phyloP scores from a whole-genome alignment of 352 stramenopile species.

The Pythium scleroteichum region DNA sequence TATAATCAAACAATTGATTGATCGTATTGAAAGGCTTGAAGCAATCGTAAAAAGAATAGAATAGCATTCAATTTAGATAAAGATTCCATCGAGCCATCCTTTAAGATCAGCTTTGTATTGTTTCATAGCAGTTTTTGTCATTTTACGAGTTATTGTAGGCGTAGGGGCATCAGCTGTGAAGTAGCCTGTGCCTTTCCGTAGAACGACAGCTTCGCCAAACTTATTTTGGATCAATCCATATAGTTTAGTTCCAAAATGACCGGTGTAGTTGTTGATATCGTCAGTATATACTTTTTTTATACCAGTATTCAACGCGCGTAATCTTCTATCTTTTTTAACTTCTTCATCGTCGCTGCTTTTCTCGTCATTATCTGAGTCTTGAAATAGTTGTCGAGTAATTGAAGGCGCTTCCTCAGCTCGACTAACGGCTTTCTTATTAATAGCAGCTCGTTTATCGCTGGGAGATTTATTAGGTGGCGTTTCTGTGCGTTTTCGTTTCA shows the following conservation, averaged over 20 bases:
- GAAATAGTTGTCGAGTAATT: conserved; percentile 23
- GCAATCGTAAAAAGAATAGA: not conserved
- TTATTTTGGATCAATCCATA: not conserved
- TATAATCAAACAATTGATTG: conserved; percentile 7
- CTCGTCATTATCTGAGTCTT: conserved; percentile 22
- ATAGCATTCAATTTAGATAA: conserved; percentile 15
- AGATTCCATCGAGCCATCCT: conserved; percentile 28
- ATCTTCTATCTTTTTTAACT: conserved; percentile 25
- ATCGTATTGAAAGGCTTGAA: conserved; percentile 11
- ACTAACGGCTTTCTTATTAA: conserved; percentile 20
- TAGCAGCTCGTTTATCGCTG: conserved; percentile 21
- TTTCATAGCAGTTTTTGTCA: conserved; percentile 16
- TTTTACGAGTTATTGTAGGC: conserved; percentile 11
- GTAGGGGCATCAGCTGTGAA: too few relatives aligned
- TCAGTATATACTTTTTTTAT: conserved; percentile 31
- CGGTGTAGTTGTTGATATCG: conserved; percentile 23
- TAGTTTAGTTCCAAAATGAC: conserved; percentile 18
- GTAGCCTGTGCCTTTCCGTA: too few relatives aligned
- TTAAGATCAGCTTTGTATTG: conserved; percentile 26
- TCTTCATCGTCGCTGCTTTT: conserved; percentile 21
- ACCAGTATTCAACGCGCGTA: conserved; percentile 22
- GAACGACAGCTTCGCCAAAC: too few relatives aligned
- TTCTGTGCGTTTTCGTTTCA: conserved; percentile 11
- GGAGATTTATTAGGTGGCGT: conserved; percentile 29
- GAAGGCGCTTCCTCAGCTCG: conserved; percentile 18